These are phyloP conservation scores for Moesziomyces parantarcticus DNA, from an alignment of 1,284 basidiomycete genomes.

Conservation along the genomic window DNA sequence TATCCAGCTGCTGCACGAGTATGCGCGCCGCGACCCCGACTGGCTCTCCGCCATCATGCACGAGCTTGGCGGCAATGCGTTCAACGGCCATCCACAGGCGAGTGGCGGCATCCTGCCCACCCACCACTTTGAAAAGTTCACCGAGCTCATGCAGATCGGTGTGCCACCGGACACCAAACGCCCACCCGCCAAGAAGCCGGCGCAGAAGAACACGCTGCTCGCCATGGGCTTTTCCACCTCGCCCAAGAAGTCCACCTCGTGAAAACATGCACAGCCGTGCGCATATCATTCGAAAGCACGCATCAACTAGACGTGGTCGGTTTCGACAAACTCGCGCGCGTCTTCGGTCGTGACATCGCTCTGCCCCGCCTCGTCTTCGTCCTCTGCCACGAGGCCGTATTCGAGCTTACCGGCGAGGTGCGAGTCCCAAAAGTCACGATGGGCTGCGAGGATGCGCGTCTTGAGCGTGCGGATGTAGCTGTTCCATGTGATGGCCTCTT, in stretches of 20 bases:
- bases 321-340: constrained; percentile 40
- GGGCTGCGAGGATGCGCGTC: constrained; percentile 17
- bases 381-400: constrained; percentile 34
- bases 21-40: constrained; percentile 39
- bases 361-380: constrained; percentile 44
- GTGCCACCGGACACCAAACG: constrained; percentile 26
- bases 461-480: constrained; percentile 31
- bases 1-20: constrained; percentile 48
- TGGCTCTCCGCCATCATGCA: constrained; percentile 21
- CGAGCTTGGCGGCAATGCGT: constrained; percentile 31
- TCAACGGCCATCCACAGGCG: constrained; percentile 55
- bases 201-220: constrained; percentile 21
- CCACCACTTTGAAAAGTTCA: constrained; percentile 41
- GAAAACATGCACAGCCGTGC: neutral
- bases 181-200: constrained; percentile 3
- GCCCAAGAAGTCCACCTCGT: constrained; percentile 19
- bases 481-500: constrained; percentile 51
- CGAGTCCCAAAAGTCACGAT: constrained; percentile 33
- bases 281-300: neutral
- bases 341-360: constrained; percentile 34
- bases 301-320: constrained; percentile 22
- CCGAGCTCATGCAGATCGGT: constrained; percentile 57
- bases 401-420: constrained; percentile 27
- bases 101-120: constrained; percentile 56
- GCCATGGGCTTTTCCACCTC: constrained; percentile 41